phyloP scores from a whole-genome alignment of 148 eudicot species.

The Rhododendron ferrugineum region DNA sequence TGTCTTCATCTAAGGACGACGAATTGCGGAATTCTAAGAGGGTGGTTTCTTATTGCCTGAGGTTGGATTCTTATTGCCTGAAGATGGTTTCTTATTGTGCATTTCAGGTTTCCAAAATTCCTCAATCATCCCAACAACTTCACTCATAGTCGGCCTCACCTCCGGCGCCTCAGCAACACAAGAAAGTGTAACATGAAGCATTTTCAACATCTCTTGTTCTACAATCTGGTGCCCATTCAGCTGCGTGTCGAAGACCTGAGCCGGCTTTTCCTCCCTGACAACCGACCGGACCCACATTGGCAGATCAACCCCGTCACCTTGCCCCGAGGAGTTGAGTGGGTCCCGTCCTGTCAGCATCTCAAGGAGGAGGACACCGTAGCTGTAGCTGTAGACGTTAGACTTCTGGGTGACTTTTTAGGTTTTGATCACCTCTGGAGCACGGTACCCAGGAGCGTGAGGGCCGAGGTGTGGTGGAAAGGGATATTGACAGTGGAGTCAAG shows the following conservation, averaged over 20 bases:
- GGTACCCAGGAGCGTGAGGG: conserved; percentile 59
- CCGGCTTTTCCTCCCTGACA: conserved; percentile 86
- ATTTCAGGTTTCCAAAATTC: conserved; percentile 45
- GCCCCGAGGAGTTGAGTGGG: conserved; percentile 51
- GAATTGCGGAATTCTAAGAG: background rate
- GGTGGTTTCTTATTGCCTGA: background rate
- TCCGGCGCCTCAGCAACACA: conserved; percentile 60
- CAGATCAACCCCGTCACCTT: conserved; percentile 60
- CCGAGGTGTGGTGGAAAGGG: conserved; percentile 32
- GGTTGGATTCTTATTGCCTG: conserved; percentile 39
- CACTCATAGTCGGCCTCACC: conserved; percentile 60
- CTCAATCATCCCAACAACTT: conserved; percentile 75
- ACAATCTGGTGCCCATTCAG: conserved; percentile 41
- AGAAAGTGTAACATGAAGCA: conserved; percentile 79
- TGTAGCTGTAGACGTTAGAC: conserved; percentile 87
- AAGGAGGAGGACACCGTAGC: conserved; percentile 81
- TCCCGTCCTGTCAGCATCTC: conserved; percentile 79
- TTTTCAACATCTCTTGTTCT: conserved; percentile 89
- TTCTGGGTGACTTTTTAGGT: conserved; percentile 54
- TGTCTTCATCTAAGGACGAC: background rate
- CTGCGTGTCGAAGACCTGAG: conserved; percentile 76
- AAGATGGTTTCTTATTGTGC: conserved; percentile 35
- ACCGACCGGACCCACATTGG: conserved; percentile 92
- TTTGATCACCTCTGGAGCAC: conserved; percentile 70
- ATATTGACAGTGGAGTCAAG: conserved; percentile 45